phyloP scores from a whole-genome alignment of 2,329 filamentous ascomycete species.

The Penicillium palitans region DNA sequence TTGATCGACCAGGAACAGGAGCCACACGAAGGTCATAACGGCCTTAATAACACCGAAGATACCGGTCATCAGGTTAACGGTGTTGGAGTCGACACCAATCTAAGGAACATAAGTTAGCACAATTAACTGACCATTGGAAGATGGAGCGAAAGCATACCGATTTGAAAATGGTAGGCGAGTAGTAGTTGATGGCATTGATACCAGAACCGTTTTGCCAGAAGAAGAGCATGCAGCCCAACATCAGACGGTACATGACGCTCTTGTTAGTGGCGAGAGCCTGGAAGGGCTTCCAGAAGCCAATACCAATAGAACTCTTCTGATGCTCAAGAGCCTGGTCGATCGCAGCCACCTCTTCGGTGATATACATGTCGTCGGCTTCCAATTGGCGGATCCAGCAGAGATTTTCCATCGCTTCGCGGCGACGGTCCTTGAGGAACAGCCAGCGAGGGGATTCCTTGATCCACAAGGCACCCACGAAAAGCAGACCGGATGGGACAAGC shows the following conservation, averaged over 20 bases:
- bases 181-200: conserved; percentile 82
- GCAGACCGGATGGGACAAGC: conserved; percentile 34
- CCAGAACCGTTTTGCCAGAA: conserved; percentile 75
- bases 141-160: conserved; percentile 6
- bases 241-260: conserved; percentile 68
- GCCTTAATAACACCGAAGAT: conserved; percentile 77
- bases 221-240: conserved; percentile 73
- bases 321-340: conserved; percentile 69
- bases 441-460: conserved; percentile 66
- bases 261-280: conserved; percentile 53
- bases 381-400: conserved; percentile 50
- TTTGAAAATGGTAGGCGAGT: conserved; percentile 65
- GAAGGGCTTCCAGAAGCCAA: conserved; percentile 75
- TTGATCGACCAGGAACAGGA: conserved; percentile 67
- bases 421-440: conserved; percentile 66
- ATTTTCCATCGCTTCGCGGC: conserved; percentile 62
- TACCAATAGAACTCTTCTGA: conserved; percentile 61
- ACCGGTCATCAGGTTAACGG: conserved; percentile 66
- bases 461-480: conserved; percentile 58
- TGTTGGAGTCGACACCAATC: conserved; percentile 59
- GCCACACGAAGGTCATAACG: conserved; percentile 64
- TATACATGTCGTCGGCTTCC: conserved; percentile 55
- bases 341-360: conserved; percentile 69
- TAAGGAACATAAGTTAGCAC: conserved; percentile 20
- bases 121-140: neutral